Percentiles rank a stretch among this genome's conserved stretches.
Conservation (phyloP, 371 early-diverging fungal species). For the Mucor velutinosus region DNA sequence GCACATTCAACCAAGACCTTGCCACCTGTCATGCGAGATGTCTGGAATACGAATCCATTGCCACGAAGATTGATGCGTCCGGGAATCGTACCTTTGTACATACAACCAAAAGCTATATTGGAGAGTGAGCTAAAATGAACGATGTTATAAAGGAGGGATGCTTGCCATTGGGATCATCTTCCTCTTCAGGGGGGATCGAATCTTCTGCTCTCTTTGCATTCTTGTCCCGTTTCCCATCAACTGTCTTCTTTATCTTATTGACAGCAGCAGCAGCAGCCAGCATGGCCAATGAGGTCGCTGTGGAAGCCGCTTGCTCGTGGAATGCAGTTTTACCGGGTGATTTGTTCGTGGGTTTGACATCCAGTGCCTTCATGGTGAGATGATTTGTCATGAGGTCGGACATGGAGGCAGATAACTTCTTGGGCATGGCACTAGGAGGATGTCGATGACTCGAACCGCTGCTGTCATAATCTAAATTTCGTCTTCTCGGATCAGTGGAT, state of each 20-base stretch:
- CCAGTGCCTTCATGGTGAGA: background rate
- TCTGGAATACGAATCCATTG: conserved; percentile 33
- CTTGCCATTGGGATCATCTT: conserved; percentile 2
- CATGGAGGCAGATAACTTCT: conserved; percentile 10
- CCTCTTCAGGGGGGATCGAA: background rate
- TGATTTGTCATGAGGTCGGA: conserved; percentile 3
- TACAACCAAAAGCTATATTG: conserved; percentile 34
- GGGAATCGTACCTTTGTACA: conserved; percentile 37
- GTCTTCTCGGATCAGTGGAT: background rate
- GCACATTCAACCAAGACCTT: conserved; percentile 35
- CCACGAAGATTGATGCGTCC: conserved; percentile 29
- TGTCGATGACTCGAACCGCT: background rate
- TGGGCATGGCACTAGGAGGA: background rate
- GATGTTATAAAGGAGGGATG: background rate
- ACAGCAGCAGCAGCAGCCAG: conserved; percentile 33
- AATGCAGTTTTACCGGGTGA: conserved; percentile 7
- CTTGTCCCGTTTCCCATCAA: conserved; percentile 20
- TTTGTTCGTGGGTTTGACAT: background rate
- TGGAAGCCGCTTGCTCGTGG: conserved; percentile 20
- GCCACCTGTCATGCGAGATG: conserved; percentile 43
- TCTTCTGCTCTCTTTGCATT: conserved; percentile 1
- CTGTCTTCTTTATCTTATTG: conserved; percentile 20
- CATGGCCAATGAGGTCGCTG: conserved; percentile 33
- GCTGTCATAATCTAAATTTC: background rate
- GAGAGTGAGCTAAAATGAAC: background rate